phyloP scores from a whole-genome alignment of 768 basidiomycete species.

The Lentinus tigrinus region DNA sequence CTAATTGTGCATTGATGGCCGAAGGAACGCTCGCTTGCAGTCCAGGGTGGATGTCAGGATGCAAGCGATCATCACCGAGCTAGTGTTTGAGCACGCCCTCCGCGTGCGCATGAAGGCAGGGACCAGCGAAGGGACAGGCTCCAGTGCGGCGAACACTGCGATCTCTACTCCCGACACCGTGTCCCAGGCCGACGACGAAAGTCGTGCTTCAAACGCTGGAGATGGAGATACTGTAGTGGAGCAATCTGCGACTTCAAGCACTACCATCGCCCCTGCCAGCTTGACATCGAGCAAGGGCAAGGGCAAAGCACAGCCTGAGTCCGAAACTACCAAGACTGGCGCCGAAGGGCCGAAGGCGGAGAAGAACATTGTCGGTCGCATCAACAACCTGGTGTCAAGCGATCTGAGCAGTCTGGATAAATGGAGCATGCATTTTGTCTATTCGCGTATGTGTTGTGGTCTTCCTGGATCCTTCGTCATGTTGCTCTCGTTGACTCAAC shows the following conservation, averaged over 20 bases:
- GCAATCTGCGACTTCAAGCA: neutral
- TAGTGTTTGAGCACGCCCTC: conserved; percentile 57
- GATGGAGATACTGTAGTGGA: conserved; percentile 8
- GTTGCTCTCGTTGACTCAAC: neutral
- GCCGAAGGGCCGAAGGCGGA: conserved; percentile 1
- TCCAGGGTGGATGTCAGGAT: conserved; percentile 47
- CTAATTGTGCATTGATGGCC: neutral
- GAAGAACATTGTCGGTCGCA: conserved; percentile 66
- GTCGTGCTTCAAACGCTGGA: neutral
- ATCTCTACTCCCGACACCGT: conserved; percentile 18
- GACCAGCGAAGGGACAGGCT: neutral
- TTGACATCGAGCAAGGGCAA: conserved; percentile 4
- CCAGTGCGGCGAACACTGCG: conserved; percentile 17
- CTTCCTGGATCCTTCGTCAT: conserved; percentile 36
- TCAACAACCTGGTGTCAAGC: conserved; percentile 75
- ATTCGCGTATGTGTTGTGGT: conserved; percentile 36
- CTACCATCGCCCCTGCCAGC: neutral
- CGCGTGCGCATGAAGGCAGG: conserved; percentile 62
- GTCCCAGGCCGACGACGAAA: conserved; percentile 2
- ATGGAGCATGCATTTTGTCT: neutral
- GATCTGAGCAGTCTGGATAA: conserved; percentile 39
- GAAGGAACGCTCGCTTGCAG: neutral
- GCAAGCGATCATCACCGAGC: conserved; percentile 52
- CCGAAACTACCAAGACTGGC: neutral
- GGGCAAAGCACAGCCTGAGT: neutral